phyloP scores from a whole-genome alignment of 2,329 filamentous ascomycete genomes.

The Hypoxylon sp. region DNA sequence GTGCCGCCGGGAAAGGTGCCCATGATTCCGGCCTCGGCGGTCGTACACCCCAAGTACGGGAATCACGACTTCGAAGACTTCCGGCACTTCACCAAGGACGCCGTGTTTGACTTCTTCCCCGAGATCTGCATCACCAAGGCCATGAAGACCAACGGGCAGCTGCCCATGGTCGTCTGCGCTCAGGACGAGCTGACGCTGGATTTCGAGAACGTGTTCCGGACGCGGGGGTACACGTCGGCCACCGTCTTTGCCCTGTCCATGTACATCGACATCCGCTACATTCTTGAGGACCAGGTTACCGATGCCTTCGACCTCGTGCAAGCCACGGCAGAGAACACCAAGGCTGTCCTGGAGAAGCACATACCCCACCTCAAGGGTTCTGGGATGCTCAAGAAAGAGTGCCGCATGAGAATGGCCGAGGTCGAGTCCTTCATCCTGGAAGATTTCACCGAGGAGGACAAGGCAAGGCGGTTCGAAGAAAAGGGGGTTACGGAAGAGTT shows the following conservation, averaged over 20 bases:
- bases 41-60: constrained; percentile 31
- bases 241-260: constrained; percentile 44
- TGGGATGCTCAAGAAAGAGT: constrained; percentile 17
- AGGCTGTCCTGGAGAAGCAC: constrained; percentile 25
- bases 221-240: constrained; percentile 33
- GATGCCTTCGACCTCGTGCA: constrained; percentile 36
- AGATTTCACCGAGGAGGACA: constrained; percentile 36
- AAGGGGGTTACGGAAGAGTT: constrained; percentile 25
- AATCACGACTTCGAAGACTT: constrained; percentile 27
- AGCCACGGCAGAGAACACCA: constrained; percentile 24
- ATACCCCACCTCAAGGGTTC: constrained; percentile 20
- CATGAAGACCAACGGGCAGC: constrained; percentile 36
- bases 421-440: constrained; percentile 28
- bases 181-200: constrained; percentile 43
- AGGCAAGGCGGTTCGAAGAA: constrained; percentile 20
- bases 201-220: constrained; percentile 35
- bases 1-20: constrained; percentile 41
- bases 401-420: constrained; percentile 23
- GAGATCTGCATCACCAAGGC: constrained; percentile 42
- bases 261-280: constrained; percentile 45
- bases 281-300: constrained; percentile 38
- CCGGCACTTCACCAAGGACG: constrained; percentile 28
- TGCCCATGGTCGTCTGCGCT: constrained; percentile 31
- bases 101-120: constrained; percentile 35
- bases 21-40: constrained; percentile 21